Evolutionary conservation across 176 grass and related monocot species (phyloP), one percentile per base, ranked within the genome.

Genomic region (Bothriochloa decipiens): DNA sequence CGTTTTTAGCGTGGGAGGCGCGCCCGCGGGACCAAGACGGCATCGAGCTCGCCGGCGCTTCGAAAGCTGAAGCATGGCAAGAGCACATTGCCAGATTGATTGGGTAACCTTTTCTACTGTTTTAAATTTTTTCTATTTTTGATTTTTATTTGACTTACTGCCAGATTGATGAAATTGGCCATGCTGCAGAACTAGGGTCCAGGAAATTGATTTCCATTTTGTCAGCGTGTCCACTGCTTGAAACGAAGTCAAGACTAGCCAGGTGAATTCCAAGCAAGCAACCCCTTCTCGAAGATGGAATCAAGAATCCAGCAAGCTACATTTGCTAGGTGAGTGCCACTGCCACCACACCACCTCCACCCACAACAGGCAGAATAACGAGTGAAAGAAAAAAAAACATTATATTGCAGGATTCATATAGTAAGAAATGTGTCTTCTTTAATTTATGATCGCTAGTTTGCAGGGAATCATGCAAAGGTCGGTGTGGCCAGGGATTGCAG

Each of bases 391-490:
- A 1, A 25, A 32, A 27, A 0, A 2, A 26, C 49, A 72, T 53
- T 77, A 37, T 61, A 35, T 3, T 23, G 28, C 39, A 75, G 28
- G 73, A 86, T 26, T 25, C 8, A 60, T 68, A 7, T 26, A 13
- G 8, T 69, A 58, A 77, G 22, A 77, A 61, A 78, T 45, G 47
- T 78, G 29, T 5, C 76, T 75, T 79, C 84, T 87, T 76, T 87
- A 84, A 45, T 87, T 84, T 65, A 63, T 41, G 40, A 90, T 76
- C 63, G 63, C 40, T 47, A 74, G 63, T 65, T 69, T 36, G 80
- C 27, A 39, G 26, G 72, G 80, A 70, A 83, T 88, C 72, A 8
- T 50, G 72, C 61, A 74, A 90, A 80, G 70, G 76, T 62, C 49
- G 2, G 28, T 7, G 12, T 23, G 68, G 73, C 61, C 72, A 2